Evolutionary conservation across 1,284 basidiomycete species (phyloP).

Genomic region (Exsudoporus floridanus): DNA sequence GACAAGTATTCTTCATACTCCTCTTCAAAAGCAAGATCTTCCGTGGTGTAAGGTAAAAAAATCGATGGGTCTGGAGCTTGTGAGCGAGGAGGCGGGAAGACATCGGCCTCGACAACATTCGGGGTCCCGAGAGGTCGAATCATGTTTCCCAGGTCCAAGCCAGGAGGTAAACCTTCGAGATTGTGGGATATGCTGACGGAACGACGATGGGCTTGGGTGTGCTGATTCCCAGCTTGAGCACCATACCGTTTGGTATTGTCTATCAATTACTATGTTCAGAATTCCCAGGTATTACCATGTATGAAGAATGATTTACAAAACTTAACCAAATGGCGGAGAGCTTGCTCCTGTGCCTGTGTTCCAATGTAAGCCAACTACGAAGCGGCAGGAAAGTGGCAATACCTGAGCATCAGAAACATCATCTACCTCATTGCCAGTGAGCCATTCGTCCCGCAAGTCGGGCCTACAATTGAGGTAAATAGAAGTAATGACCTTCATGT

Average conservation of each 20-base stretch:
- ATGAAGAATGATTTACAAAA: slow-evolving; percentile 68
- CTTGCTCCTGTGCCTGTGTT: slow-evolving; percentile 88
- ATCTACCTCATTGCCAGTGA: slow-evolving; percentile 91
- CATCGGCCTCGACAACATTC: slow-evolving; percentile 73
- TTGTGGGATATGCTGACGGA: slow-evolving; percentile 79
- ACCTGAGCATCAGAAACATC: slow-evolving; percentile 84
- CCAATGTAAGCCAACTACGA: slow-evolving; percentile 7
- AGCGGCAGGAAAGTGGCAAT: slow-evolving; percentile 7
- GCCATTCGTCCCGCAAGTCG: slow-evolving; percentile 96
- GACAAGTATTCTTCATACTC: slow-evolving; percentile 86
- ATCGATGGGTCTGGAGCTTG: slow-evolving; percentile 81
- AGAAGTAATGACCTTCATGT: slow-evolving; percentile 99
- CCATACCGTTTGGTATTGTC: slow-evolving; percentile 83
- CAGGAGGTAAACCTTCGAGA: slow-evolving; percentile 73
- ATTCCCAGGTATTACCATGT: not conserved
- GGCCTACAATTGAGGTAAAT: slow-evolving; percentile 98
- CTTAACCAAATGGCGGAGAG: slow-evolving; percentile 90
- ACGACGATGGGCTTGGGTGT: slow-evolving; percentile 61
- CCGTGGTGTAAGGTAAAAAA: slow-evolving; percentile 80
- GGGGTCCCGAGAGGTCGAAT: slow-evolving; percentile 76
- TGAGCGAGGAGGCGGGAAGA: slow-evolving; percentile 79
- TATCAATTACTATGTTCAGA: slow-evolving; percentile 30
- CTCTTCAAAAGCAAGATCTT: slow-evolving; percentile 84
- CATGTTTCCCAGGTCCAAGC: slow-evolving; percentile 69
- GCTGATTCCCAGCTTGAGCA: slow-evolving; percentile 54